Conservation (phyloP, 2,329 filamentous ascomycete genomes). For the Fusarium solani-melongenae region DNA sequence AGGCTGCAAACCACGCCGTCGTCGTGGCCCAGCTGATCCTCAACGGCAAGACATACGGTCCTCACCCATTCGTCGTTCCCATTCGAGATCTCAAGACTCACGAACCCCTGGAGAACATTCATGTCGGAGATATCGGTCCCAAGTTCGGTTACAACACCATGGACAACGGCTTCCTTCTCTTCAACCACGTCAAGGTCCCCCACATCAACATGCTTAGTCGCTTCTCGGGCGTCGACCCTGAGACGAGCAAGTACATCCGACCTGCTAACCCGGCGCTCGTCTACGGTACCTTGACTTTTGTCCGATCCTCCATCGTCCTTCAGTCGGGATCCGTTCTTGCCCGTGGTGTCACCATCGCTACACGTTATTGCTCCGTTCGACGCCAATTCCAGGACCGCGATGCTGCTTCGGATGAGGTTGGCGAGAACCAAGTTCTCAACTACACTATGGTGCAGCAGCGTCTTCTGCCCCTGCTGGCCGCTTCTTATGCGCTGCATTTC, state of each 20-base stretch:
- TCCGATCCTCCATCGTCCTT: slow-evolving; percentile 78
- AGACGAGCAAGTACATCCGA: slow-evolving; percentile 74
- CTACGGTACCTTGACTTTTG: slow-evolving; percentile 81
- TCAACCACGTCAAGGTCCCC: slow-evolving; percentile 79
- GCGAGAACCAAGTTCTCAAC: slow-evolving; percentile 81
- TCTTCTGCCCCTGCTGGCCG: slow-evolving; percentile 76
- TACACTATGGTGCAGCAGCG: slow-evolving; percentile 85
- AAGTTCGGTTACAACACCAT: slow-evolving; percentile 85
- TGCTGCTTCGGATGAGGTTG: slow-evolving; percentile 64
- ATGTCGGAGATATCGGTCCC: slow-evolving; percentile 84
- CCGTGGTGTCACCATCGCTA: slow-evolving; percentile 81
- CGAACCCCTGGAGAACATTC: slow-evolving; percentile 73
- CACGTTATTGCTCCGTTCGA: slow-evolving; percentile 77
- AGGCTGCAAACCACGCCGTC: slow-evolving; percentile 80
- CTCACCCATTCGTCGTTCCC: slow-evolving; percentile 82
- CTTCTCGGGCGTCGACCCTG: slow-evolving; percentile 76
- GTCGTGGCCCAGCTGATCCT: slow-evolving; percentile 83
- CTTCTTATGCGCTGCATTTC: slow-evolving; percentile 83
- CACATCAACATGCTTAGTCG: slow-evolving; percentile 78
- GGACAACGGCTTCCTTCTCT: slow-evolving; percentile 84
- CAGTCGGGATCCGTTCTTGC: slow-evolving; percentile 78
- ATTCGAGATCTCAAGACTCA: slow-evolving; percentile 78
- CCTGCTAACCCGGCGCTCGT: slow-evolving; percentile 75
- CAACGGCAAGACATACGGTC: slow-evolving; percentile 74
- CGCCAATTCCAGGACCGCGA: slow-evolving; percentile 84